Conservation (phyloP, 2,329 filamentous ascomycete species). For the Hypocreales sp. region DNA sequence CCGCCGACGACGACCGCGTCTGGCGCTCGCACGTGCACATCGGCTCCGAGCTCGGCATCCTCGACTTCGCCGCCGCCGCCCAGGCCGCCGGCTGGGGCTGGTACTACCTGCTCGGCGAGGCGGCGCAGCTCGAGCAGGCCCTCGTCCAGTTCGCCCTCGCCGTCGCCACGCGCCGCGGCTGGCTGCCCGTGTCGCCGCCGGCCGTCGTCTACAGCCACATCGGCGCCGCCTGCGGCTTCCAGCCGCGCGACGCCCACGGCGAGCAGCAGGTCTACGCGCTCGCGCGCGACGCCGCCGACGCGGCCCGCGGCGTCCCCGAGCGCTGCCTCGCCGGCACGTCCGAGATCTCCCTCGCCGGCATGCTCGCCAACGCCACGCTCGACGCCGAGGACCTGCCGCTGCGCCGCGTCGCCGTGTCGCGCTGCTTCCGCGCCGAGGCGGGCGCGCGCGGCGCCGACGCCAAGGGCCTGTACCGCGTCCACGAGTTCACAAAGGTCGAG, state of each 20-base stretch:
- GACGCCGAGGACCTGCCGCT: slow-evolving; percentile 52
- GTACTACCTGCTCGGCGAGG: slow-evolving; percentile 92
- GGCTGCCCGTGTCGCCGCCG: slow-evolving; percentile 69
- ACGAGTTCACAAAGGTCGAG: slow-evolving; percentile 98
- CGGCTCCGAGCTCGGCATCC: slow-evolving; percentile 68
- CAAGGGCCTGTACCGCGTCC: slow-evolving; percentile 89
- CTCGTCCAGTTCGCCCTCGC: slow-evolving; percentile 73
- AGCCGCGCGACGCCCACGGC: slow-evolving; percentile 75
- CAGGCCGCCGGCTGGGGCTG: slow-evolving; percentile 90
- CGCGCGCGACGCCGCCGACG: slow-evolving; percentile 48
- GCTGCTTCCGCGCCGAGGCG: slow-evolving; percentile 93
- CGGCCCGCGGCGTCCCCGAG: slow-evolving; percentile 45
- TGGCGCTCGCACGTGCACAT: slow-evolving; percentile 75
- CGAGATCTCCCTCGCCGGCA: slow-evolving; percentile 85
- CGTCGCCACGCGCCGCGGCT: slow-evolving; percentile 57
- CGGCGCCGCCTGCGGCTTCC: slow-evolving; percentile 81
- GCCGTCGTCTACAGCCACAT: slow-evolving; percentile 88
- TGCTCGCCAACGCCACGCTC: slow-evolving; percentile 63
- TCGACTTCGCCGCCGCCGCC: slow-evolving; percentile 74
- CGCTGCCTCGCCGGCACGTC: slow-evolving; percentile 75
- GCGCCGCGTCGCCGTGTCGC: slow-evolving; percentile 68
- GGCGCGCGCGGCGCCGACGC: slow-evolving; percentile 80
- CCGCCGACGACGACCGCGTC: slow-evolving; percentile 13
- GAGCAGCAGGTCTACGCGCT: slow-evolving; percentile 87
- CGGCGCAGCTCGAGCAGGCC: slow-evolving; percentile 85